Percentiles rank a stretch among this genome's conserved stretches.
These are phyloP conservation scores for Lentinula boryana DNA, from an alignment of 768 basidiomycete species.

Conservation along the genomic window DNA sequence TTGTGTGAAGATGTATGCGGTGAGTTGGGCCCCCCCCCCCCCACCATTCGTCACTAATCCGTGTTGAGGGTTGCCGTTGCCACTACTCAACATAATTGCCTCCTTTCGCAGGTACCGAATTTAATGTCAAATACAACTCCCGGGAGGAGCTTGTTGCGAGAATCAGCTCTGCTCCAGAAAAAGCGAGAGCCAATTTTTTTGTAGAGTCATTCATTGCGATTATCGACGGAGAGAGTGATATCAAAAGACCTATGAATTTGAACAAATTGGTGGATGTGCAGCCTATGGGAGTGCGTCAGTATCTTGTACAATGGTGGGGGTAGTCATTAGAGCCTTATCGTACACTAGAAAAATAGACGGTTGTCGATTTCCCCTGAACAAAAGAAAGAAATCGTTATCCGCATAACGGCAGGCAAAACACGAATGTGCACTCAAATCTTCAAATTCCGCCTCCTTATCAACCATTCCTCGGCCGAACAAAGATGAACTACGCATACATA, in stretches of 20 bases:
- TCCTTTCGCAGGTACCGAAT: not conserved
- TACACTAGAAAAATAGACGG: no score
- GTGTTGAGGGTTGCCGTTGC: no score
- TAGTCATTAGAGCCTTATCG: not conserved
- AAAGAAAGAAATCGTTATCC: no score
- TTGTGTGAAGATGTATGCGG: constrained; percentile 1
- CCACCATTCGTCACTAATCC: not conserved
- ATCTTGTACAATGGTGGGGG: constrained; percentile 2
- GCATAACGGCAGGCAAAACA: not conserved
- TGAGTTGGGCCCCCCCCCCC: not conserved
- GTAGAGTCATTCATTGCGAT: not conserved
- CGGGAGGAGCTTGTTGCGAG: not conserved
- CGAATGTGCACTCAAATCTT: not conserved
- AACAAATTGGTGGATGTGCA: constrained; percentile 2
- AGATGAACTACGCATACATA: not conserved
- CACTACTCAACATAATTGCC: not conserved
- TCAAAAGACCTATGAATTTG: not conserved
- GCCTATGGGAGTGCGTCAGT: not conserved
- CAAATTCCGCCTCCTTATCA: not conserved
- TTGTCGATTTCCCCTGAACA: no score
- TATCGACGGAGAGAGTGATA: not conserved
- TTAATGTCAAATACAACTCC: not conserved
- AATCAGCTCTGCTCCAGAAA: not conserved
- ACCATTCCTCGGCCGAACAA: not conserved
- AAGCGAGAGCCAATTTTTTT: not conserved